These are phyloP conservation scores for Xylaria curta DNA, from an alignment of 495 filamentous ascomycete genomes.

Conservation along the genomic window DNA sequence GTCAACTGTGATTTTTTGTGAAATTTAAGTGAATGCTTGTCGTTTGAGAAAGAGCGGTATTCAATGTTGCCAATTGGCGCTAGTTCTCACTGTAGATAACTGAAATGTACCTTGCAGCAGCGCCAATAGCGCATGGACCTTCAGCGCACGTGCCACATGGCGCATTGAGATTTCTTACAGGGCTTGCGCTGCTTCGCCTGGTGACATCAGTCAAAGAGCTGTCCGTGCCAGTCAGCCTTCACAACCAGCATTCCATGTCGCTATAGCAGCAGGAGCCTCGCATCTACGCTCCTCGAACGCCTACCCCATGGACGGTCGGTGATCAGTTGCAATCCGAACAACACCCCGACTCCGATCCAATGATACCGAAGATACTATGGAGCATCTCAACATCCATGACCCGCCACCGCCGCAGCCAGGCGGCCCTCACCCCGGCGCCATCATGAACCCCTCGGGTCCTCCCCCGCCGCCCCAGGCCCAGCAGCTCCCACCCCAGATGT, in stretches of 20 bases:
- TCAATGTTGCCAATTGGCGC: too few relatives aligned
- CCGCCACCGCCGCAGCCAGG: slow-evolving; percentile 44
- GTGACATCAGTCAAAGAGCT: slow-evolving; percentile 26
- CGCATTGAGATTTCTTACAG: slow-evolving; percentile 10
- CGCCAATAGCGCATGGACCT: not conserved
- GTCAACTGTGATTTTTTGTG: not conserved
- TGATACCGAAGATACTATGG: slow-evolving; percentile 52
- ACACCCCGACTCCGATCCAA: slow-evolving; percentile 28
- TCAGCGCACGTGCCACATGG: slow-evolving; percentile 19
- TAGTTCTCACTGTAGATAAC: not conserved
- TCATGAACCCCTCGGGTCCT: slow-evolving; percentile 34
- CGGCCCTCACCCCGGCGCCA: slow-evolving; percentile 33
- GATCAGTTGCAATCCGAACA: not conserved
- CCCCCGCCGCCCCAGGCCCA: slow-evolving; percentile 55
- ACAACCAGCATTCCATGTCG: slow-evolving; percentile 10
- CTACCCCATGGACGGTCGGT: slow-evolving; percentile 21
- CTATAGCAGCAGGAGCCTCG: slow-evolving; percentile 14
- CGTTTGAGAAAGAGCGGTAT: not conserved
- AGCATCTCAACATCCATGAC: slow-evolving; percentile 55
- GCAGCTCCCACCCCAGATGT: slow-evolving; percentile 87
- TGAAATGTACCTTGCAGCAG: not conserved
- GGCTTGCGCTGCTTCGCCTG: not conserved
- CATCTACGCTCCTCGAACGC: slow-evolving; percentile 1
- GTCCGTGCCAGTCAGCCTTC: not conserved
- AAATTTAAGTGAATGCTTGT: not conserved